phyloP scores from a whole-genome alignment of 2,329 filamentous ascomycete species.

The Tolypocladium inflatum region DNA sequence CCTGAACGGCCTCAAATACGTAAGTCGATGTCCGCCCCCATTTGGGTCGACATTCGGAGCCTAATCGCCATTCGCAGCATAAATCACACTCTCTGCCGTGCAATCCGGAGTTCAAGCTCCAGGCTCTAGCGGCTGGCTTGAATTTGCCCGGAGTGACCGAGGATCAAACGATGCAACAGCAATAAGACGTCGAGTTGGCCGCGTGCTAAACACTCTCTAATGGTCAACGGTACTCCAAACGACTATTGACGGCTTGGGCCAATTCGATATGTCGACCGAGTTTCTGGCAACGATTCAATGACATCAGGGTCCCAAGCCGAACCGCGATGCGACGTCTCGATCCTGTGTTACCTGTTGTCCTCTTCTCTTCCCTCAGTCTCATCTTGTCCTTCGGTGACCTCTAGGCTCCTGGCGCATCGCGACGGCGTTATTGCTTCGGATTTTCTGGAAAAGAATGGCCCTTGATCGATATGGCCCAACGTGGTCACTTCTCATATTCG shows the following conservation, averaged over 20 bases:
- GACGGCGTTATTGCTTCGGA: conserved; percentile 4
- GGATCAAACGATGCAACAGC: conserved; percentile 28
- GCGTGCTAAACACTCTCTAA: conserved; percentile 1
- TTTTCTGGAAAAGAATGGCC: neutral
- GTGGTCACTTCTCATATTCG: neutral
- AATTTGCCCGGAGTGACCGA: conserved; percentile 34
- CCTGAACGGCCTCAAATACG: conserved; percentile 93
- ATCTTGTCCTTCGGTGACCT: neutral
- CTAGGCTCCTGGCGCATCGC: conserved; percentile 1
- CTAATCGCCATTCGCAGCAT: conserved; percentile 35
- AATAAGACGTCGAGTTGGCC: neutral
- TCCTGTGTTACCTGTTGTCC: neutral
- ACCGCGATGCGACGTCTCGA: neutral
- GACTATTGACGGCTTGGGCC: neutral
- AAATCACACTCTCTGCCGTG: conserved; percentile 80
- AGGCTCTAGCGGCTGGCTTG: conserved; percentile 34
- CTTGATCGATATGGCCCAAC: neutral
- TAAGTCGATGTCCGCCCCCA: conserved; percentile 27
- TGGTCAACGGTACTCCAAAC: neutral
- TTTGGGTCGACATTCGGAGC: neutral
- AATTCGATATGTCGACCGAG: neutral
- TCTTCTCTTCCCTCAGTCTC: neutral
- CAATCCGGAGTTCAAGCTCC: conserved; percentile 64
- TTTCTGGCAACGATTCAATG: neutral
- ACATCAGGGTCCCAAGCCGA: neutral